A percentile compares a stretch with the other conserved stretches of the same genome.
phyloP scores from a whole-genome alignment of 768 basidiomycete species.

The Pholiota molesta region DNA sequence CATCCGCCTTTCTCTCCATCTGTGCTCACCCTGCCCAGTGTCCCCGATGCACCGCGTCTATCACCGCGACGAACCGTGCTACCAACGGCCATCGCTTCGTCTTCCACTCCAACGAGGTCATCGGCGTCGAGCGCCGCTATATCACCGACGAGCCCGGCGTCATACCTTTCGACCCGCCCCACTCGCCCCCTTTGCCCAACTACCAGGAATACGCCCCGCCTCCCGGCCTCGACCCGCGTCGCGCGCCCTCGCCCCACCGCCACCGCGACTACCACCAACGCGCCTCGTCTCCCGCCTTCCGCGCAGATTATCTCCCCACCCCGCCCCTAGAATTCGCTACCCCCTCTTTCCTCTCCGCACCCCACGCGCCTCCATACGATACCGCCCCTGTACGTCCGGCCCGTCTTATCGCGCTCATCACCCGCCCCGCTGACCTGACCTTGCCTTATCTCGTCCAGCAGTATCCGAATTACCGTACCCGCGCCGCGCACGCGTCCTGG shows the following conservation, averaged over 20 bases:
- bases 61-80: slow-evolving; percentile 64
- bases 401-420: slow-evolving; percentile 1
- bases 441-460: not conserved
- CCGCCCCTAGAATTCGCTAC: slow-evolving; percentile 42
- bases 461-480: not conserved
- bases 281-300: slow-evolving; percentile 28
- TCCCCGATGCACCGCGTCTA: slow-evolving; percentile 71
- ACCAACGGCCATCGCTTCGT: slow-evolving; percentile 89
- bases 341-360: slow-evolving; percentile 21
- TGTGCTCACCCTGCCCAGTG: slow-evolving; percentile 43
- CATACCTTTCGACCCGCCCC: slow-evolving; percentile 40
- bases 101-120: slow-evolving; percentile 76
- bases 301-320: slow-evolving; percentile 38
- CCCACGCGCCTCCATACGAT: slow-evolving; percentile 15
- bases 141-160: slow-evolving; percentile 67
- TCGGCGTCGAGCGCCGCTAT: slow-evolving; percentile 65
- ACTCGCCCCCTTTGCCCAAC: not conserved
- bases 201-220: slow-evolving; percentile 16
- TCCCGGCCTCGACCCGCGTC: slow-evolving; percentile 17
- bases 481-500: not conserved
- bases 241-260: too few relatives aligned
- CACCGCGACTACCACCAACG: slow-evolving; percentile 17
- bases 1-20: slow-evolving; percentile 6
- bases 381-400: slow-evolving; percentile 15
- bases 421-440: not conserved